These are phyloP conservation scores for Setaria italica DNA, from an alignment of 202 grass and related monocot species.

Conservation along the genomic window DNA sequence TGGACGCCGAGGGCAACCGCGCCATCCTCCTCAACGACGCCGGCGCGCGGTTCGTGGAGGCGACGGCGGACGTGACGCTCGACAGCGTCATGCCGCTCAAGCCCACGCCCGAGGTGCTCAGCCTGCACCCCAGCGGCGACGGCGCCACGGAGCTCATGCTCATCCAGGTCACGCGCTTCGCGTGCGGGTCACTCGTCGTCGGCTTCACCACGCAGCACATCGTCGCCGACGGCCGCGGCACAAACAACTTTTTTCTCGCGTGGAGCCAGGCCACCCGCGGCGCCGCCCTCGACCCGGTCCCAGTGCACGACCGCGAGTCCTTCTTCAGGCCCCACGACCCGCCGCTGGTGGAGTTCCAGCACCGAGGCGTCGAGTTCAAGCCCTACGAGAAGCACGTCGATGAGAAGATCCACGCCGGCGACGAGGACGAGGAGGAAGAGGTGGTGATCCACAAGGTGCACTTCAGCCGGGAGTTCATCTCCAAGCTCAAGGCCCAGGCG, in stretches of 20 bases:
- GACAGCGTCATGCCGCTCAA: constrained; percentile 44
- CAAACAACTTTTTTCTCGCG: constrained; percentile 52
- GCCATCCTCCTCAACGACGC: constrained; percentile 47
- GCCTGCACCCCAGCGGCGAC: constrained; percentile 45
- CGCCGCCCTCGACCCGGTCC: not conserved
- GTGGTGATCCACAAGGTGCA: constrained; percentile 53
- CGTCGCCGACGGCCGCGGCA: constrained; percentile 50
- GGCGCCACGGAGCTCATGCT: constrained; percentile 40
- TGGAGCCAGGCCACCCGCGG: constrained; percentile 56
- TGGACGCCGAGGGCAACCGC: not conserved
- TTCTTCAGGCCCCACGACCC: constrained; percentile 23
- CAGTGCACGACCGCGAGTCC: constrained; percentile 31
- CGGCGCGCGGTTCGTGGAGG: constrained; percentile 47
- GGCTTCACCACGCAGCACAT: constrained; percentile 56
- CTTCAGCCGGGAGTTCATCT: constrained; percentile 51
- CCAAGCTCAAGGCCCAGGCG: constrained; percentile 50
- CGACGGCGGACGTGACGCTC: constrained; percentile 14
- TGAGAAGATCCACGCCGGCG: too few relatives aligned
- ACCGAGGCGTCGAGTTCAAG: constrained; percentile 55
- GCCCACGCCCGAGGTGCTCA: constrained; percentile 1
- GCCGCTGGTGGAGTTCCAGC: constrained; percentile 28
- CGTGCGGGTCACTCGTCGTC: constrained; percentile 48
- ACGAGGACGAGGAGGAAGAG: not conserved
- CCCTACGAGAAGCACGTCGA: not conserved
- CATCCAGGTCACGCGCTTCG: constrained; percentile 55